These are phyloP conservation scores for Saitozyma podzolica DNA, from an alignment of 768 basidiomycete species.

Conservation along the genomic window DNA sequence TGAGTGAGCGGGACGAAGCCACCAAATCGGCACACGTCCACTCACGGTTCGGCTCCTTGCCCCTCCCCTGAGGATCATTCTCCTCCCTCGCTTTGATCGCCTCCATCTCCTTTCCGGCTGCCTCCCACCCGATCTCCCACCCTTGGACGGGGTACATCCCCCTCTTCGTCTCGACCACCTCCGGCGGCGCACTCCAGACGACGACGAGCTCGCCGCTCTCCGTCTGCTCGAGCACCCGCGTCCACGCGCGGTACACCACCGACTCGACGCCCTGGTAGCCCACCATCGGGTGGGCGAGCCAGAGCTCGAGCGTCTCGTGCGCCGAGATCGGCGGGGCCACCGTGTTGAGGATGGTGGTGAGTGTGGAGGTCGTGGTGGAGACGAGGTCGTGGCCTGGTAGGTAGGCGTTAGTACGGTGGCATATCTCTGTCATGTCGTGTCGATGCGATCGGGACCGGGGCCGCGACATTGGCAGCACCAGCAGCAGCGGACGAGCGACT, in stretches of 20 bases:
- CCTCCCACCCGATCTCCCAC: slow-evolving; percentile 77
- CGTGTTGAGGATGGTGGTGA: slow-evolving; percentile 88
- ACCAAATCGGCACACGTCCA: slow-evolving; percentile 40
- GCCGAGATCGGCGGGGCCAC: slow-evolving; percentile 98
- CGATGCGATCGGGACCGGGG: background rate
- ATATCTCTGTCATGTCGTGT: background rate
- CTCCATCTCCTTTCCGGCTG: slow-evolving; percentile 66
- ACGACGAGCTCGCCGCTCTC: slow-evolving; percentile 48
- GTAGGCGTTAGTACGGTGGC: slow-evolving; percentile 9
- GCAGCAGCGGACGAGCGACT: background rate
- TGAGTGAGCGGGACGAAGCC: background rate
- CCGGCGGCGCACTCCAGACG: slow-evolving; percentile 37
- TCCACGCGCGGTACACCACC: slow-evolving; percentile 77
- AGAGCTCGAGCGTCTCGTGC: slow-evolving; percentile 95
- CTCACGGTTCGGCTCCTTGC: slow-evolving; percentile 23
- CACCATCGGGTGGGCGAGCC: slow-evolving; percentile 93
- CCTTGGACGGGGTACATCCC: slow-evolving; percentile 82
- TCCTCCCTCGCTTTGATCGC: slow-evolving; percentile 36
- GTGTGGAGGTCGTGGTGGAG: slow-evolving; percentile 78
- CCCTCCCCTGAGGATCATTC: slow-evolving; percentile 38
- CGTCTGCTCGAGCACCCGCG: slow-evolving; percentile 52
- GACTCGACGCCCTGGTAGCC: slow-evolving; percentile 95
- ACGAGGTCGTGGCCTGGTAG: slow-evolving; percentile 80
- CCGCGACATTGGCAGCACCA: background rate
- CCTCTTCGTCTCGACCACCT: slow-evolving; percentile 55